Conservation (phyloP, 1,284 basidiomycete species). For the Thecaphora thlaspeos region DNA sequence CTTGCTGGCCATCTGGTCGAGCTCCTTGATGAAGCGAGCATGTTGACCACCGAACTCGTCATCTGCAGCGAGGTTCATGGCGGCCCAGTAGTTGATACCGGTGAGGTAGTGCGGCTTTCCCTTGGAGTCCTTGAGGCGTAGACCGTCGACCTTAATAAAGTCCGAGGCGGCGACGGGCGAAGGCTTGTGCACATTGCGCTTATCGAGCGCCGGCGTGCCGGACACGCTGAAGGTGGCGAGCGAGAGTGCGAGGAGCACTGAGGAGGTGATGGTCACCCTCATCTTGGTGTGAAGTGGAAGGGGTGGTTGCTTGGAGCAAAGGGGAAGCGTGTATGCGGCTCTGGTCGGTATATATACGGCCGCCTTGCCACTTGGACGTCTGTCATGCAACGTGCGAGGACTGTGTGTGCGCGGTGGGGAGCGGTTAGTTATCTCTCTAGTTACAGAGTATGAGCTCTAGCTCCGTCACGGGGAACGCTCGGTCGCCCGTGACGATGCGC, state of each 20-base stretch:
- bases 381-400: too few species aligned
- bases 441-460: too few species aligned
- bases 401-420: too few species aligned
- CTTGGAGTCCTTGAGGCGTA: conserved; percentile 9
- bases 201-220: background rate
- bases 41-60: conserved; percentile 20
- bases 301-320: too few species aligned
- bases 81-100: conserved; percentile 24
- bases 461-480: too few species aligned
- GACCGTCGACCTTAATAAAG: conserved; percentile 13
- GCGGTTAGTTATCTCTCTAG: too few species aligned
- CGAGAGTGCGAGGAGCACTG: background rate
- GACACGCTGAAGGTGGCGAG: background rate
- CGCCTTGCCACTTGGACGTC: too few species aligned
- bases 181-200: background rate
- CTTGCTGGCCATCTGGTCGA: conserved; percentile 28
- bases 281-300: background rate
- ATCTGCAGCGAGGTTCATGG: conserved; percentile 42
- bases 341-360: too few species aligned
- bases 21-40: conserved; percentile 25
- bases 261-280: background rate
- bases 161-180: background rate
- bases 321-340: too few species aligned
- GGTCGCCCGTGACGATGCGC: too few species aligned
- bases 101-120: conserved; percentile 7